A percentile compares a stretch with the other conserved stretches of the same genome.
These are phyloP conservation scores for Lodderomyces metapsilosis DNA, from an alignment of 1,139 yeast species.

Conservation along the genomic window DNA sequence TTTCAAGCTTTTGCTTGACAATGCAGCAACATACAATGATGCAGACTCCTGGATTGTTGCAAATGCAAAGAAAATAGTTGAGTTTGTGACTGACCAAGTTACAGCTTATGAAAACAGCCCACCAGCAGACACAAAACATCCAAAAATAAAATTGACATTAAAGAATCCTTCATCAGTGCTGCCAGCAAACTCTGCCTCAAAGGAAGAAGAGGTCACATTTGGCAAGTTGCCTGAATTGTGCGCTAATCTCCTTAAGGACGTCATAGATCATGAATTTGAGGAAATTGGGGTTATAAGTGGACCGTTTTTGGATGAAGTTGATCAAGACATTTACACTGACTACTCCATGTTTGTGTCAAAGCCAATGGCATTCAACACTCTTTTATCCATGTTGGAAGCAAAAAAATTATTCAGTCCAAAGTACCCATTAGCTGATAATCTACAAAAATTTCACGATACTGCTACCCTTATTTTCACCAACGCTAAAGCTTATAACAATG, in stretches of 20 bases:
- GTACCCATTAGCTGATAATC: conserved; percentile 33
- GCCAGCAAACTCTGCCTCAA: not conserved
- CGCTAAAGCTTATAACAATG: conserved; percentile 58
- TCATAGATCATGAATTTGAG: conserved; percentile 43
- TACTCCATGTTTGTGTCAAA: conserved; percentile 52
- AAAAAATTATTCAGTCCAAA: conserved; percentile 36
- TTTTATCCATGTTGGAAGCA: conserved; percentile 41
- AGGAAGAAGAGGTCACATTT: conserved; percentile 15
- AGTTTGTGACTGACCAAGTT: conserved; percentile 44
- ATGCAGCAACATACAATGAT: conserved; percentile 63
- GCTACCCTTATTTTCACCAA: conserved; percentile 52
- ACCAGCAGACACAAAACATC: conserved; percentile 8
- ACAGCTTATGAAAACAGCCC: conserved; percentile 23
- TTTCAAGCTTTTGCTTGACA: conserved; percentile 54
- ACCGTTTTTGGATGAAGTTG: conserved; percentile 59
- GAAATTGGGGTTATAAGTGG: conserved; percentile 47
- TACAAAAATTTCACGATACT: conserved; percentile 49
- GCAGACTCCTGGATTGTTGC: conserved; percentile 60
- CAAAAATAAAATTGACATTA: conserved; percentile 15
- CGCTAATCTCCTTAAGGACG: conserved; percentile 29
- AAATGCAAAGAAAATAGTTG: conserved; percentile 46
- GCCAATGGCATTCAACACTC: conserved; percentile 56
- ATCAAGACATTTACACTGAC: conserved; percentile 57
- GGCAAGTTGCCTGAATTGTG: conserved; percentile 26
- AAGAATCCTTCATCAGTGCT: conserved; percentile 7